Conservation (phyloP, 345 rosid species). For the Ceriops tagal region DNA sequence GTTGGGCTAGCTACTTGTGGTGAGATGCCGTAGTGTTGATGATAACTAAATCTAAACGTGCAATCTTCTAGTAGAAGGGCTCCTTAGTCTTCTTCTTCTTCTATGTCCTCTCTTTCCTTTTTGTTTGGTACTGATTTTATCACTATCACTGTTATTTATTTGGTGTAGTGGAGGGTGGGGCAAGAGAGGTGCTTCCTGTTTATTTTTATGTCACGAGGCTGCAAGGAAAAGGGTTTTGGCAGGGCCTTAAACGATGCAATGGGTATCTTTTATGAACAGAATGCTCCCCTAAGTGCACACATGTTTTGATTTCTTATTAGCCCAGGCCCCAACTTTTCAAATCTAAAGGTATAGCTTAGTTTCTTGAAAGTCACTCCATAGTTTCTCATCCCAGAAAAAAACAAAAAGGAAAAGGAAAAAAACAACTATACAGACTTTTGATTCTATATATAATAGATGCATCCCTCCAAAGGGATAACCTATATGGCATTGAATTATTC, state of each 20-base stretch:
- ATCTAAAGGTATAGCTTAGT: constrained; percentile 32
- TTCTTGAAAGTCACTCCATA: constrained; percentile 67
- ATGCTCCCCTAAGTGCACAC: not conserved
- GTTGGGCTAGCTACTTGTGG: too few relatives aligned
- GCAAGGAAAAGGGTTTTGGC: not conserved
- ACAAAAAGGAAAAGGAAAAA: too few relatives aligned
- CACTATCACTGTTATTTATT: too few relatives aligned
- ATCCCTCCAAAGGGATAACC: constrained; percentile 19
- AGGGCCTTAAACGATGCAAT: too few relatives aligned
- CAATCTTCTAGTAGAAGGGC: too few relatives aligned
- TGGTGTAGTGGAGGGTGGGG: too few relatives aligned
- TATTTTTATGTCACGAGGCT: too few relatives aligned
- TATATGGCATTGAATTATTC: constrained; percentile 40
- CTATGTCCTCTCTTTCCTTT: not conserved
- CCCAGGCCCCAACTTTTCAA: not conserved
- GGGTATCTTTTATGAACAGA: not conserved
- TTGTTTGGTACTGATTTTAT: too few relatives aligned
- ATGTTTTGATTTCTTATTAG: not conserved
- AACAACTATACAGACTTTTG: constrained; percentile 13
- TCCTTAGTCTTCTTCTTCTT: not conserved
- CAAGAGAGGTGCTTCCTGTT: too few relatives aligned
- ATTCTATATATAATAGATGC: constrained; percentile 22
- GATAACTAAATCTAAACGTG: too few relatives aligned
- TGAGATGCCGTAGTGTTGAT: too few relatives aligned
- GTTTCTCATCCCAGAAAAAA: not conserved